Percentiles rank a stretch among this genome's conserved stretches.
Evolutionary conservation across 2,329 filamentous ascomycete species (phyloP).

Genomic region (Proliferodiscus dingleyae): DNA sequence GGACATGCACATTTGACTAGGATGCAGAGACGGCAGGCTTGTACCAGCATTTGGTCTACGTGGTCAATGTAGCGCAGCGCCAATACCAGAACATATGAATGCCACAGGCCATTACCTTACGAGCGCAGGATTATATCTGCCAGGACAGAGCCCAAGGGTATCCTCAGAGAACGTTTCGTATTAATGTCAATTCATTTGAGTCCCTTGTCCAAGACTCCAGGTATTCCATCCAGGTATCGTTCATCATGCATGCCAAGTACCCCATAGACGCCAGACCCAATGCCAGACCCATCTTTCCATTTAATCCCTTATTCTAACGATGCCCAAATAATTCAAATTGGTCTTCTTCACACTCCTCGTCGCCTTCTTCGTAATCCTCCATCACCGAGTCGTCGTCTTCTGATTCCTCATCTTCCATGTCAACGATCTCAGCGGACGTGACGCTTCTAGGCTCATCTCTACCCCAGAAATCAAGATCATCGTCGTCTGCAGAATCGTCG

Average conservation of each 20-base stretch:
- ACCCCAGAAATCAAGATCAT: slow-evolving; percentile 44
- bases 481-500: slow-evolving; percentile 45
- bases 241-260: not conserved
- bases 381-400: slow-evolving; percentile 37
- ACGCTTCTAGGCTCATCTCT: slow-evolving; percentile 38
- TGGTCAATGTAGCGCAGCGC: too few species aligned
- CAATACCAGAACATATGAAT: too few species aligned
- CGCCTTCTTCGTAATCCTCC: slow-evolving; percentile 36
- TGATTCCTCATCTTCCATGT: slow-evolving; percentile 27
- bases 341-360: slow-evolving; percentile 43
- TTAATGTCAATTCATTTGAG: not conserved
- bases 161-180: not conserved
- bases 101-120: too few species aligned
- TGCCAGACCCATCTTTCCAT: slow-evolving; percentile 7
- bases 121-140: too few species aligned
- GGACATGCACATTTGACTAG: too few species aligned
- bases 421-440: slow-evolving; percentile 24
- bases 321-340: slow-evolving; percentile 49
- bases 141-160: too few species aligned
- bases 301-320: slow-evolving; percentile 31
- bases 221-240: not conserved
- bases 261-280: slow-evolving; percentile 9
- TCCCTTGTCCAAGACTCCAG: not conserved
- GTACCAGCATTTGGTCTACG: too few species aligned
- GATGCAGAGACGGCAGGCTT: too few species aligned